Conservation (phyloP, 331 rosid genomes). For the Cydonia oblonga region DNA sequence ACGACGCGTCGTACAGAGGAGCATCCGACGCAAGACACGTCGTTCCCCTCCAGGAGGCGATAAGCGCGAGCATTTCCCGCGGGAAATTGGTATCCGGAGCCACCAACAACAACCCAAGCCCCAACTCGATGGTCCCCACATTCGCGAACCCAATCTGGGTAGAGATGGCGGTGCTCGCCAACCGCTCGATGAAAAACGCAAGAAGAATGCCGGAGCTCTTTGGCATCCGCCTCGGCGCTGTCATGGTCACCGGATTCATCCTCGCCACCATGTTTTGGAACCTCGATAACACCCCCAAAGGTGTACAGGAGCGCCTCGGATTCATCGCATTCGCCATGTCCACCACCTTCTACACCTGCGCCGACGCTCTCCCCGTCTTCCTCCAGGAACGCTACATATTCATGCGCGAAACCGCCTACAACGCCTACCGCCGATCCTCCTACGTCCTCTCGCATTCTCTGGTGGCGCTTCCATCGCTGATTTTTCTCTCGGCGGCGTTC, state of each 20-base stretch:
- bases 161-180: conserved; percentile 53
- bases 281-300: conserved; percentile 63
- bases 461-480: conserved; percentile 35
- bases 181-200: conserved; percentile 49
- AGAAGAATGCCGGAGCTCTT: conserved; percentile 59
- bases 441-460: conserved; percentile 65
- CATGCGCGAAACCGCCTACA: conserved; percentile 85
- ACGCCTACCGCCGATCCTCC: conserved; percentile 66
- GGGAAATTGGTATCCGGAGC: conserved; percentile 86
- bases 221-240: conserved; percentile 66
- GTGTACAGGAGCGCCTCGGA: conserved; percentile 73
- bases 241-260: conserved; percentile 70
- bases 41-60: conserved; percentile 69
- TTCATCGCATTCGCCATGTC: conserved; percentile 97
- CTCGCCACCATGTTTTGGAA: conserved; percentile 81
- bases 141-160: conserved; percentile 65
- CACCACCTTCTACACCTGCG: conserved; percentile 87
- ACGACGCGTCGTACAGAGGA: background rate
- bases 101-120: conserved; percentile 23
- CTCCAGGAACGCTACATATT: conserved; percentile 85
- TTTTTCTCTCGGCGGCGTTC: conserved; percentile 50
- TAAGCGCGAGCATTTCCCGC: conserved; percentile 67
- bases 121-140: conserved; percentile 53
- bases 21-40: background rate
- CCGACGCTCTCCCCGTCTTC: conserved; percentile 84